phyloP scores from a whole-genome alignment of 2,329 filamentous ascomycete genomes.

The Aspergillus ibericus region DNA sequence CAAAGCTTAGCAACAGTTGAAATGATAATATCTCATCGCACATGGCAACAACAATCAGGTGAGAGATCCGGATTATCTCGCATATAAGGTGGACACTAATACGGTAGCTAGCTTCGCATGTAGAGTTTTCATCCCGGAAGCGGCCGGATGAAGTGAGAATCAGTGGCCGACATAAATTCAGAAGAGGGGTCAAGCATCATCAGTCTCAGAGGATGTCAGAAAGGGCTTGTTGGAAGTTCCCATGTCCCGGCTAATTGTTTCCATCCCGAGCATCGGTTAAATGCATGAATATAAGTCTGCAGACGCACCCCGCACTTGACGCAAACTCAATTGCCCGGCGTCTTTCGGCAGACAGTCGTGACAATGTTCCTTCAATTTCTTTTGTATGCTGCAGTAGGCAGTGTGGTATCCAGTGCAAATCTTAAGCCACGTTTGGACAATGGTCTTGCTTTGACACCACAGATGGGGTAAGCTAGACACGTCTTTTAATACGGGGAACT shows the following conservation, averaged over 20 bases:
- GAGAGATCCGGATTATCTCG: no score
- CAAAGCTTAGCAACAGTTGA: no score
- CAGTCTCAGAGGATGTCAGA: no score
- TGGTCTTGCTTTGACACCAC: conserved; percentile 29
- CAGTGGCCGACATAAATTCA: no score
- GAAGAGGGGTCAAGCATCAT: no score
- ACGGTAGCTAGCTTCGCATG: no score
- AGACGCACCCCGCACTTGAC: background rate
- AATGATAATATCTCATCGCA: no score
- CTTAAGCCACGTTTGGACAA: conserved; percentile 18
- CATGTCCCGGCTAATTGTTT: background rate
- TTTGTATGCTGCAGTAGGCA: background rate
- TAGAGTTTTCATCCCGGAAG: no score
- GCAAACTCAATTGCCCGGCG: background rate
- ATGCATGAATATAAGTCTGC: background rate
- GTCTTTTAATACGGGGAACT: background rate
- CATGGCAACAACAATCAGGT: no score
- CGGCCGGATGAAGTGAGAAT: no score
- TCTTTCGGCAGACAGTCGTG: background rate
- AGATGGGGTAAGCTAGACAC: conserved; percentile 27
- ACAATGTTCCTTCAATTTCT: background rate
- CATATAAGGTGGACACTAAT: no score
- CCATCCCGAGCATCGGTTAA: background rate
- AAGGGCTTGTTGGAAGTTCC: background rate
- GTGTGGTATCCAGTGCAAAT: background rate